Conservation (phyloP, 2,329 filamentous ascomycete species). For the Aspergillus awamori region DNA sequence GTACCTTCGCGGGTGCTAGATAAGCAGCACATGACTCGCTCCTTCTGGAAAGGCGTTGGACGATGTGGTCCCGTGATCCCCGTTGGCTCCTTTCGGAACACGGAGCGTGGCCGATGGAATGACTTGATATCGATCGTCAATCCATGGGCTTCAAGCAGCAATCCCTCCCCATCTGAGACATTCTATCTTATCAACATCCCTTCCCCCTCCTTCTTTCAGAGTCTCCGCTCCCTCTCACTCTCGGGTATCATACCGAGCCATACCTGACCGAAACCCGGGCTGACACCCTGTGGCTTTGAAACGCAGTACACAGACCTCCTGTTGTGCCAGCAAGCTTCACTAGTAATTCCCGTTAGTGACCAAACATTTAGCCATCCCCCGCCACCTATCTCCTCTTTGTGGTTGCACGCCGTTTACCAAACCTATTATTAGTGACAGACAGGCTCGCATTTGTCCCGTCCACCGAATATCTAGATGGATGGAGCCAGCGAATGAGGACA, state of each 20-base stretch:
- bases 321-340: conserved; percentile 13
- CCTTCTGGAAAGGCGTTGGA: not conserved
- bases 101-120: no score
- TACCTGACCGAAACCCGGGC: not conserved
- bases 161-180: not conserved
- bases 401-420: conserved; percentile 19
- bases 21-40: not conserved
- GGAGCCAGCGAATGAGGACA: conserved; percentile 46
- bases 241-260: not conserved
- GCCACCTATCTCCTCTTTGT: conserved; percentile 15
- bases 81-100: not conserved
- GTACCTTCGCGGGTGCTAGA: not conserved
- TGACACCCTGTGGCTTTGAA: conserved; percentile 1
- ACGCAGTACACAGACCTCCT: conserved; percentile 8
- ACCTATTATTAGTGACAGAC: conserved; percentile 19
- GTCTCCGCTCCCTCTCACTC: not conserved
- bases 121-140: not conserved
- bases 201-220: not conserved
- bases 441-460: conserved; percentile 12
- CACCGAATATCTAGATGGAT: conserved; percentile 42
- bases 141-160: not conserved
- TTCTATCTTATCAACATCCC: conserved; percentile 6
- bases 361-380: conserved; percentile 14
- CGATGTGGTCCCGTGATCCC: conserved; percentile 1
- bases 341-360: conserved; percentile 9